Evolutionary conservation across 2,329 filamentous ascomycete genomes (phyloP), one percentile per base, ranked within the genome.

Genomic region (Allantophomopsis lycopodina): DNA sequence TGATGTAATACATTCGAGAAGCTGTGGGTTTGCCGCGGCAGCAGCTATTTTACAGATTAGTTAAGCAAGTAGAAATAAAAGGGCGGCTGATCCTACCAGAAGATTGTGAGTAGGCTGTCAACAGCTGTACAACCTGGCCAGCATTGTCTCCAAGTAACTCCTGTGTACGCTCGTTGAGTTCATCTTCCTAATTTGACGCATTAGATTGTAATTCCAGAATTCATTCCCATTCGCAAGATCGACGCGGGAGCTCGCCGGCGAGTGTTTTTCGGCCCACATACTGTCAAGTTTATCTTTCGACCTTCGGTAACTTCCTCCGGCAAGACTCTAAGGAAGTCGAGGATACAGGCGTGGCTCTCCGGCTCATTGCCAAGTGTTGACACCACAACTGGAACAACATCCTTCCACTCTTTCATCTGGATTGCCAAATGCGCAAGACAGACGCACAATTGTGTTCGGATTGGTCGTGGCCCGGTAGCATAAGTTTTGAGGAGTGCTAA

Each of bases 281-380:
- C 88, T 76, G 86, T 88, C 66, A 98, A 74, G 72, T 87, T 94
- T 73, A 98, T 95, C 69, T 96, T 98, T 65, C 91, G 86, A 66
- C 91, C 91, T 72, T 98, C 89, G 52, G 85, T 96, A 57, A 98
- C 91, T 73, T 98, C 91, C 70, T 98, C 91, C 41, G 91, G 91
- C 49, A 98, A 78, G 54, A 98, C 88, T 61, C 86, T 87, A 49
- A 98, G 71, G 61, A 98, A 98, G 61, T 98, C 91, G 55, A 98
- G 71, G 54, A 96, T 83, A 60, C 83, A 91, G 48, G 87, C 77
- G 53, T 91, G 77, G 58, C 82, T 86, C 55, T 79, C 76, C 44
- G 81, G 75, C 54, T 83, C 81, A 57, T 73, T 76, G 48, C 83
- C 81, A 41, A 96, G 73, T 34, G 83, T 74, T 41, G 78, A 72